A percentile compares a stretch with the other conserved stretches of the same genome.
phyloP scores from a whole-genome alignment of 2,329 filamentous ascomycete species.

The Ophiostoma sp. region DNA sequence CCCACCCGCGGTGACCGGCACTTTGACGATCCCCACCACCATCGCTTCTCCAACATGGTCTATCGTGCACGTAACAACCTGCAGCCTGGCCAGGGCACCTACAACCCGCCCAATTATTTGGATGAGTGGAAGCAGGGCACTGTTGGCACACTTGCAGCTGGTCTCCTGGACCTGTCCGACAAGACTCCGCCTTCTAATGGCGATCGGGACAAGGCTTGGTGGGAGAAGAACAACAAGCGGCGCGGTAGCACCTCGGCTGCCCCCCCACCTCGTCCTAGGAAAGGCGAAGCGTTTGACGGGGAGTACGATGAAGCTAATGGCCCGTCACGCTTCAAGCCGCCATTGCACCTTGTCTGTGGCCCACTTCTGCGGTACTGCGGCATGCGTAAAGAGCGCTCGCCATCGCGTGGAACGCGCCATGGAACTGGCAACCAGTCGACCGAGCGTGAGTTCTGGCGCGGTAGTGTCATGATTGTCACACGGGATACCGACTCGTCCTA shows the following conservation, averaged over 20 bases:
- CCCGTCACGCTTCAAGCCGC: conserved; percentile 76
- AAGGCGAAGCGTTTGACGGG: conserved; percentile 65
- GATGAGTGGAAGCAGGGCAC: conserved; percentile 73
- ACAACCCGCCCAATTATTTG: conserved; percentile 60
- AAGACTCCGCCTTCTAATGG: conserved; percentile 35
- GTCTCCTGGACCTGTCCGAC: conserved; percentile 60
- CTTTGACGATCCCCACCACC: conserved; percentile 34
- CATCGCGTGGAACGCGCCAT: conserved; percentile 42
- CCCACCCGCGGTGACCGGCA: conserved; percentile 32
- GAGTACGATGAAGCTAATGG: conserved; percentile 65
- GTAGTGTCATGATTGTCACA: conserved; percentile 94
- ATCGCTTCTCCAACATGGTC: conserved; percentile 45
- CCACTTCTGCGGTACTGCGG: conserved; percentile 89
- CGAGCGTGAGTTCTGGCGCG: conserved; percentile 84
- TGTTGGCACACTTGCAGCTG: conserved; percentile 59
- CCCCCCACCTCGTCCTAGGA: conserved; percentile 44
- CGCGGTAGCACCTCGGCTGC: conserved; percentile 49
- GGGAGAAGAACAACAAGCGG: conserved; percentile 62
- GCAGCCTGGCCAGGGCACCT: conserved; percentile 55
- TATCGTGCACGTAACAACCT: conserved; percentile 46
- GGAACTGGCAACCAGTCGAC: conserved; percentile 31
- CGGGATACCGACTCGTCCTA: conserved; percentile 82
- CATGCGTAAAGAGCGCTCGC: conserved; percentile 63
- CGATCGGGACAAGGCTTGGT: conserved; percentile 68
- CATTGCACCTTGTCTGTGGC: conserved; percentile 83